Base-by-base conservation (phyloP, 768 basidiomycete species). In the Russula virescens region DNA sequence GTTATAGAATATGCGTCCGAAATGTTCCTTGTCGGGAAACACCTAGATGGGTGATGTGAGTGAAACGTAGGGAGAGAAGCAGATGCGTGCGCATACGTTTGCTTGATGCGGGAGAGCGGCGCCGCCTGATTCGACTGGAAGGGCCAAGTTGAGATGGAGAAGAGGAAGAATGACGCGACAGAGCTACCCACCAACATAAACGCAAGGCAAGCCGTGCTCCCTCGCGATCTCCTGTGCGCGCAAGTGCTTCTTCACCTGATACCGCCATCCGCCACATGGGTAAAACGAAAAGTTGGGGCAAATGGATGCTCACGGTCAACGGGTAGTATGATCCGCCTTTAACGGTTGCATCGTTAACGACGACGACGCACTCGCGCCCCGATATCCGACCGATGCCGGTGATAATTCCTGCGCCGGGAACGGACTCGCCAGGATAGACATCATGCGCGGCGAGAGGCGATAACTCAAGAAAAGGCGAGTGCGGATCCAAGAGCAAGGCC, bases 1-100 rank as follows among this genome's bases (percentile, higher is more conserved):
- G 69, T 98, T 97, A 73, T 94, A 97, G 76, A 98, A 98, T 70
- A 97, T 96, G 6, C 94, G 83, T 5, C 94, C 94, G 68, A 98
- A 98, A 71, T 98, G 93, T 66, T 96, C 89, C 72, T 86, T 91
- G 77, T 97, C 94, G 6, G 94, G 94, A 73, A 96, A 96, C 14
- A 95, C 85, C 79, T 86, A 53, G 43, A 49, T 46, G 35, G 31
- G 25, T 55, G 45, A 34, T 55, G 49, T 46, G 11, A 16, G 13
- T 62, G 26, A 53, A 56, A 23, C 25, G 42, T 16, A 14, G 21
- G 18, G n/a, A 47, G 26, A 21, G 38, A 38, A 38, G 46, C 10
- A 25, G n/a, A 50, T 35, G 31, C 16, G 46, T n/a, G 42, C 52
- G 61, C 70, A 61, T 64, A 80, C 91, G 68, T 92, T 93, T 1